Conservation (phyloP, 331 rosid species). For the Arachis monticola region DNA sequence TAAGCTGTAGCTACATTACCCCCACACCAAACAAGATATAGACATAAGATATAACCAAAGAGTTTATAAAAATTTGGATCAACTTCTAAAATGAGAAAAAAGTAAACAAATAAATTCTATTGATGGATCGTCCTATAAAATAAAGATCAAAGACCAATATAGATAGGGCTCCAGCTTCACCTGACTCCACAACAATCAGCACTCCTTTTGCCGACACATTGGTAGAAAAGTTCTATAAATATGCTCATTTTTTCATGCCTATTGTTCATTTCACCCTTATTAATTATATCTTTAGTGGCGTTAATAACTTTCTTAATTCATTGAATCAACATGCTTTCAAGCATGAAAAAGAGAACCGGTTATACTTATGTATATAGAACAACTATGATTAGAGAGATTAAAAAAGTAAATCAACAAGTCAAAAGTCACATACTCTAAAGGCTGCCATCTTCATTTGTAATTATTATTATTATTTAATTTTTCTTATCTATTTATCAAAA, state of each 20-base stretch:
- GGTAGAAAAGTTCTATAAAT: not conserved
- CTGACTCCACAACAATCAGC: conserved; percentile 27
- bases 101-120: not conserved
- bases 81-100: not conserved
- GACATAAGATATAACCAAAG: conserved; percentile 3
- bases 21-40: not conserved
- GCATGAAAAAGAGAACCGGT: conserved; percentile 10
- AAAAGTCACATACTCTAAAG: conserved; percentile 40
- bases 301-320: not conserved
- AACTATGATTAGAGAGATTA: conserved; percentile 1
- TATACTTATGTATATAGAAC: conserved; percentile 42
- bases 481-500: too few species aligned
- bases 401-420: conserved; percentile 38
- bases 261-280: conserved; percentile 35
- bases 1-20: not conserved
- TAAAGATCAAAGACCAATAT: conserved; percentile 12
- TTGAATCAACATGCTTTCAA: conserved; percentile 14
- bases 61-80: not conserved
- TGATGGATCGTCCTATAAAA: not conserved
- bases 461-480: conserved; percentile 1
- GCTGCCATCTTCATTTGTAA: conserved; percentile 18
- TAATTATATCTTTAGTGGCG: conserved; percentile 13
- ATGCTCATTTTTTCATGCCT: not conserved
- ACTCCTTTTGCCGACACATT: conserved; percentile 42
- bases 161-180: conserved; percentile 42